Base-by-base conservation (phyloP, 2,329 filamentous ascomycete genomes). In the Alternaria incomplexa region DNA sequence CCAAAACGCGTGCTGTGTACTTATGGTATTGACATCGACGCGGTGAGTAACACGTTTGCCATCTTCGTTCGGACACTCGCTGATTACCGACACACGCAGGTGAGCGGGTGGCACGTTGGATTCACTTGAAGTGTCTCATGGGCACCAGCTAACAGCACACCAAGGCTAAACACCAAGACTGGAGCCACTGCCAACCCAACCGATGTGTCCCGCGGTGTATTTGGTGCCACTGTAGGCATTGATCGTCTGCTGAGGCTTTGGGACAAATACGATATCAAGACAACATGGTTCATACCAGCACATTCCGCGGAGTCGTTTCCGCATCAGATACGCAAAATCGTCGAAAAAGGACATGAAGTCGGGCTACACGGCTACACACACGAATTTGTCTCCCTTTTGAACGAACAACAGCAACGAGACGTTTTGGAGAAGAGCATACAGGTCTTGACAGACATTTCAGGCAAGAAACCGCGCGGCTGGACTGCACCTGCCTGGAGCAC, bases 231-330 rank as follows among this genome's bases (percentile, higher is more conserved):
- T 2, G 75, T 81, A 2, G 80, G 81, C 30, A 74, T 81, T 40
- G 74, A 80, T 55, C 74, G 81, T 12, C 71, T 84, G 3, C 77
- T 83, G 6, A 79, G 77, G 50, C 72, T 84, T 9, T 82, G 73
- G 69, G 73, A 77, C 46, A 81, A 80, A 44, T 79, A 83, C 68
- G 68, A 76, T 51, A 83, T 83, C 69, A 79, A 79, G 60, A 68
- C 79, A 9, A 82, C 80, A 2, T 83, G 80, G 77, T 83, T 82
- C 68, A 68, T 77, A 59, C 81, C 81, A 12, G 81, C 76, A 4
- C 81, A 83, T 64, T 74, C 82, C 3, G 69, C 86, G 6, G 83
- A 85, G 58, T 82, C 81, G 0, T 83, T 86, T 70, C 85, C 83
- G 0, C 77, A 79, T 23, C 83, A 83, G 70, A 77, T 85, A 56